These are phyloP conservation scores for Oryza meyeriana DNA, from an alignment of 176 grass and related monocot species.

Conservation along the genomic window DNA sequence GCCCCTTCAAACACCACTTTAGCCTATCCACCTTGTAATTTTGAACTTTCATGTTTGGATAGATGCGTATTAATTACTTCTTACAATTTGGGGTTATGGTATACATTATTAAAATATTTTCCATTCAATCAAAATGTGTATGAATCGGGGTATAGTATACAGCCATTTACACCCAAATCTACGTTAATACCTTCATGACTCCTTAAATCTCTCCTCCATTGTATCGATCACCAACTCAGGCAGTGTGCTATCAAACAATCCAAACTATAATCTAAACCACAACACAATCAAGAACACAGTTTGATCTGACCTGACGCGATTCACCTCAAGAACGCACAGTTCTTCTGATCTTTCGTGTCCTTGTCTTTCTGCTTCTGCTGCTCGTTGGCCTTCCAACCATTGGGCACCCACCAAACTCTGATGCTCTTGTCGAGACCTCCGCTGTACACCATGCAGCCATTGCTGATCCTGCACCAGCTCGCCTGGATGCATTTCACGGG, in stretches of 20 bases:
- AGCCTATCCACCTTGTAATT: not conserved
- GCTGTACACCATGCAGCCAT: slow-evolving; percentile 79
- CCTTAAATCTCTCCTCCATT: not conserved
- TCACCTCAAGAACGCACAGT: slow-evolving; percentile 41
- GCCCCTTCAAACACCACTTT: not conserved
- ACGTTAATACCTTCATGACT: not conserved
- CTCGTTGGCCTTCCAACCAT: not conserved
- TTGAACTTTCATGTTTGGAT: not conserved
- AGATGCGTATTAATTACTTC: not conserved
- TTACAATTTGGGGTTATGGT: not conserved
- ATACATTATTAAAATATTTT: not conserved
- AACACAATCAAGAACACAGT: not conserved
- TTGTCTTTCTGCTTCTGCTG: slow-evolving; percentile 7
- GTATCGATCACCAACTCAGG: not conserved
- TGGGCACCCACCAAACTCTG: slow-evolving; percentile 90
- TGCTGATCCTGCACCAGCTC: slow-evolving; percentile 39
- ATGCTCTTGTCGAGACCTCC: slow-evolving; percentile 88
- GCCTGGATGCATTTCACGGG: slow-evolving; percentile 89
- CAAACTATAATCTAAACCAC: not conserved
- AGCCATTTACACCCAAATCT: slow-evolving; percentile 18
- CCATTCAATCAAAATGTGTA: not conserved
- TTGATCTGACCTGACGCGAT: not conserved
- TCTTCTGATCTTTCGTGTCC: slow-evolving; percentile 6
- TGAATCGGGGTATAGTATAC: not conserved
- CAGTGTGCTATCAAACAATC: slow-evolving; percentile 17